Base-by-base conservation (phyloP, 345 rosid genomes). In the Aquilaria malaccensis region DNA sequence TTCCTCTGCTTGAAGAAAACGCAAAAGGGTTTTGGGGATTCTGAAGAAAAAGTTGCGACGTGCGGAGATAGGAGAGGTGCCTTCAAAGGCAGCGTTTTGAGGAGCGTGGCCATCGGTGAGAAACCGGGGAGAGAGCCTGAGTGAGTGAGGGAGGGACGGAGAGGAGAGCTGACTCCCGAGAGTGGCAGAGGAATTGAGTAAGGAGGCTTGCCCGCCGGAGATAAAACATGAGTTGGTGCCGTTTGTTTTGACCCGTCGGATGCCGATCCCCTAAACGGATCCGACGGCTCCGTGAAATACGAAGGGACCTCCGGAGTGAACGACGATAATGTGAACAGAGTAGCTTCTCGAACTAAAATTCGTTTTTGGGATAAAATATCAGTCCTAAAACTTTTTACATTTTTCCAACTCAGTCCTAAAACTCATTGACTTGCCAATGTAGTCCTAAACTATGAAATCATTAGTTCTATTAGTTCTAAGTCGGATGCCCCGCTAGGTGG, bases 61-160 rank as follows among this genome's bases (percentile, higher is more conserved):
- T 32, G 76, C 13, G 70, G 72, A 52, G 67, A 33, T 7, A 76
- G 70, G 13, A 73, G 63, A 47, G 77, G 72, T 7, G 81, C 70
- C 30, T 57, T 76, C 58, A 82, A 77, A 62, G 87, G 82, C 65
- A 79, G 67, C 71, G 97, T 75, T 66, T 74, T 77, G 64, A 84
- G 72, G 74, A 88, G 77, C 50, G 82, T 80, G 58, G 96, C 96
- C 97, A 88, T 91, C 32, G 67, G 60, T 22, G 33, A 30, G 52
- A 30, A 53, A 55, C 32, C 61, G 30, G 55, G 32, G 70, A 51
- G 76, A 65, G 72, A 53, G 66, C 45, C 61, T 31, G 68, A 61
- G 53, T 59, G 61, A 37, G 46, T 55, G 46, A 41, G 15, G 60
- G 30, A 59, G 48, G 49, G 32, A n/a, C 13, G 50, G 11, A 10